Evolutionary conservation across 2,329 filamentous ascomycete species (phyloP).

Genomic region (Sclerotinia sclerotiorum): DNA sequence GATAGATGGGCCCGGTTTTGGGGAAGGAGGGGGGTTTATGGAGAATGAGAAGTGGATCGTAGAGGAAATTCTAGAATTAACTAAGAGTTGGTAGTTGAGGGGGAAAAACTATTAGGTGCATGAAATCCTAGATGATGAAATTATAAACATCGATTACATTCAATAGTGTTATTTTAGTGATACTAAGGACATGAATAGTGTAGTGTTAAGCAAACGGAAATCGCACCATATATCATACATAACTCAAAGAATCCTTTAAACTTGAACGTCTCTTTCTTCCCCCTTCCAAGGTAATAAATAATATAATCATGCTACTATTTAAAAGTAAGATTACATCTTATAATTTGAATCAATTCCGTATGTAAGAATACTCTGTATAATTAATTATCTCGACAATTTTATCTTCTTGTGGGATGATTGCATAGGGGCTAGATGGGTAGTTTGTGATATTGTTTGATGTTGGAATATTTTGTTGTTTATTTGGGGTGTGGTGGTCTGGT

Average conservation of each 20-base stretch:
- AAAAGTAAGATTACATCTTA: too few relatives aligned
- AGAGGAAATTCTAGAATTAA: background rate
- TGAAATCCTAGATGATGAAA: background rate
- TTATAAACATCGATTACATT: constrained; percentile 6
- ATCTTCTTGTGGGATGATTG: too few relatives aligned
- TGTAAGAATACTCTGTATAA: too few relatives aligned
- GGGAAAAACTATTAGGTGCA: background rate
- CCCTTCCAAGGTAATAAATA: too few relatives aligned
- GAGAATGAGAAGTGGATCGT: background rate
- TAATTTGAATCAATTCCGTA: too few relatives aligned
- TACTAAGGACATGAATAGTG: background rate
- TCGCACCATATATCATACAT: too few relatives aligned
- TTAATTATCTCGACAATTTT: too few relatives aligned
- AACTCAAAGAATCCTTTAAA: background rate
- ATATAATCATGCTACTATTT: too few relatives aligned
- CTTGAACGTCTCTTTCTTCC: background rate
- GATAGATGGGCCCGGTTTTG: background rate
- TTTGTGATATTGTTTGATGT: too few relatives aligned
- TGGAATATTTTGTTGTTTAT: too few relatives aligned
- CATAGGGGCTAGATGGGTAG: too few relatives aligned
- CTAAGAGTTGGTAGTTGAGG: background rate
- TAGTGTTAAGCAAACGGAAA: background rate
- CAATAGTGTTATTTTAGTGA: background rate
- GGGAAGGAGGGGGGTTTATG: background rate
- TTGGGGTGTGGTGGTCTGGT: too few relatives aligned